Evolutionary conservation across 345 rosid genomes (phyloP), one percentile per base, ranked within the genome.

Genomic region (Hibiscus tridactylites): DNA sequence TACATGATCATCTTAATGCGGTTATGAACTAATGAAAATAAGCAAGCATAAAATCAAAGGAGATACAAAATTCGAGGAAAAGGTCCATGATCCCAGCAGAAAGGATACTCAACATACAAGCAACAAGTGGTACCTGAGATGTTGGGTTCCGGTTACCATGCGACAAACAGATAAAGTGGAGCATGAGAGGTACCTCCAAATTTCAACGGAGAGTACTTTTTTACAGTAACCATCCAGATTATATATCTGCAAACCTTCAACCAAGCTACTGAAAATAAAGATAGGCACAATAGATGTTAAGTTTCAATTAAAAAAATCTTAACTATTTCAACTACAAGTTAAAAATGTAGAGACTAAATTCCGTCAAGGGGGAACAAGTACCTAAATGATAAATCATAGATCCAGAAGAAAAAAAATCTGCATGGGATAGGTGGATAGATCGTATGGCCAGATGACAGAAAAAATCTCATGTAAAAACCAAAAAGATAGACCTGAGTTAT

Each of bases 191-290:
- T 28, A 28, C 37, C 37, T 59, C 62, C 37, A 5, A 59, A 59
- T 59, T 59, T 59, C n/a, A 59, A 28, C 3, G 37, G 10, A 59
- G 9, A 28, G n/a, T 10, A 24, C n/a, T 26, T 15, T 15, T 37
- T 37, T 37, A 37, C 42, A 5, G 5, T 28, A 58, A 12, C 39
- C 37, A 57, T 53, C 57, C 33, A 52, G 46, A 17, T 42, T 54
- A 52, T 12, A 11, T n/a, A 65, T 65, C 76, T 75, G 11, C 80
- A 63, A 58, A 61, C 63, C 70, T 49, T 12, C 37, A 19, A 52
- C 52, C 28, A 52, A 56, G 64, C 16, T 33, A 42, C 72, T 39
- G 68, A 72, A 79, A 68, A 70, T 64, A 53, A 64, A 47, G 58
- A 65, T 28, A 26, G 13, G 49, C 62, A 76, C 31, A 21, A 9